phyloP scores from a whole-genome alignment of 495 filamentous ascomycete species.

The Lepidopterella palustris region DNA sequence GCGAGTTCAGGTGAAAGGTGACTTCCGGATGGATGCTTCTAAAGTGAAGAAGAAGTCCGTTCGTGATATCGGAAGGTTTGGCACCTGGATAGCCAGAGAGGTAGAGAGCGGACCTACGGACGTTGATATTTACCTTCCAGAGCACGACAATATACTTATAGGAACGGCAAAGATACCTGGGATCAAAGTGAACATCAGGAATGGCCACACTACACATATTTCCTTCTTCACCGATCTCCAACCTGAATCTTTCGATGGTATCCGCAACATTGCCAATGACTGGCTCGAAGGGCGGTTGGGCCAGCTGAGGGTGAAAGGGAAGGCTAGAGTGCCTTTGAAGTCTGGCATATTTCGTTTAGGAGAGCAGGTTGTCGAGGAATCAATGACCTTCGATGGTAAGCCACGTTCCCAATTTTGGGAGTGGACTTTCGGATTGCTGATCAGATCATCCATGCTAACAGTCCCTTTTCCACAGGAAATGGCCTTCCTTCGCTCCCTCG shows the following conservation, averaged over 20 bases:
- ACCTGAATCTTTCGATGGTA: slow-evolving; percentile 68
- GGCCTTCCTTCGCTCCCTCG: slow-evolving; percentile 70
- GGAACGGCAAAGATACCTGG: slow-evolving; percentile 70
- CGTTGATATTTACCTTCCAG: slow-evolving; percentile 73
- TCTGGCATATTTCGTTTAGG: slow-evolving; percentile 73
- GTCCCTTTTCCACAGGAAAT: slow-evolving; percentile 36
- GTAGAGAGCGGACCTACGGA: slow-evolving; percentile 63
- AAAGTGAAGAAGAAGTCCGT: slow-evolving; percentile 63
- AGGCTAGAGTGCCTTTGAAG: slow-evolving; percentile 61
- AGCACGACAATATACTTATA: slow-evolving; percentile 70
- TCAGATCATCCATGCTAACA: slow-evolving; percentile 28
- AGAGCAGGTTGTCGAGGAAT: slow-evolving; percentile 61
- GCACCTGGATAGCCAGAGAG: slow-evolving; percentile 73
- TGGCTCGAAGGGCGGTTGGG: slow-evolving; percentile 75
- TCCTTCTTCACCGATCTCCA: slow-evolving; percentile 71
- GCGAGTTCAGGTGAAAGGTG: slow-evolving; percentile 67
- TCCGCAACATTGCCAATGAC: slow-evolving; percentile 76
- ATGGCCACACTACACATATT: slow-evolving; percentile 66
- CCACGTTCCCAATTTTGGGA: background rate
- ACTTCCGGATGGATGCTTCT: slow-evolving; percentile 68
- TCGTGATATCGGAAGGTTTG: slow-evolving; percentile 64
- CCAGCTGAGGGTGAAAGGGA: slow-evolving; percentile 60
- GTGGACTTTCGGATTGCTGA: slow-evolving; percentile 24
- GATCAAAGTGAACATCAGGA: slow-evolving; percentile 64
- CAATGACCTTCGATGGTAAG: slow-evolving; percentile 74